Conservation (phyloP, 2,329 filamentous ascomycete genomes). For the Septoria petroselini region DNA sequence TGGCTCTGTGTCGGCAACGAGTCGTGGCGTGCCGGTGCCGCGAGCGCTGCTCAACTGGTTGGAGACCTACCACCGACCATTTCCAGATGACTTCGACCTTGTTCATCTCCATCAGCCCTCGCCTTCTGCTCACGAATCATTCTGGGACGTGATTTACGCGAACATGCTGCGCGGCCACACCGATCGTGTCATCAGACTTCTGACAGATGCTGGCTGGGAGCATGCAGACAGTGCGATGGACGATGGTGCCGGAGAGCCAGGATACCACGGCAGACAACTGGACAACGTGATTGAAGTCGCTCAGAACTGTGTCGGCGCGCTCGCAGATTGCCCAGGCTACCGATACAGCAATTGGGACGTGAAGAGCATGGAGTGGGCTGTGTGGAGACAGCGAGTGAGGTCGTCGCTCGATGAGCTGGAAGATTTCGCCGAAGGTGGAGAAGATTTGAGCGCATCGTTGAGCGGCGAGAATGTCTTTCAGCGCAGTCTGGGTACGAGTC, state of each 20-base stretch:
- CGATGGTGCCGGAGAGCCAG: constrained; percentile 59
- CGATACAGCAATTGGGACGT: constrained; percentile 74
- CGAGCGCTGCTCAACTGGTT: constrained; percentile 82
- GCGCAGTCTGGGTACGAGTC: constrained; percentile 40
- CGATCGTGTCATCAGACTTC: constrained; percentile 60
- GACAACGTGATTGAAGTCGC: constrained; percentile 66
- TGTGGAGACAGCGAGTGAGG: constrained; percentile 72
- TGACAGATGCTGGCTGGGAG: constrained; percentile 75
- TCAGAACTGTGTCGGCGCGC: constrained; percentile 63
- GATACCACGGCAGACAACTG: constrained; percentile 73
- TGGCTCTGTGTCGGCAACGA: constrained; percentile 6
- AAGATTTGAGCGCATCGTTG: constrained; percentile 46
- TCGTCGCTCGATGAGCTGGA: constrained; percentile 63
- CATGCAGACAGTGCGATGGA: constrained; percentile 61
- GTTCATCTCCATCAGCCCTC: constrained; percentile 65
- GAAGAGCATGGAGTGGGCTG: constrained; percentile 73
- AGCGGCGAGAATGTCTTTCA: constrained; percentile 38
- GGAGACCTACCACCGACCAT: constrained; percentile 68
- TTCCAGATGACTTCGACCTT: constrained; percentile 63
- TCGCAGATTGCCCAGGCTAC: constrained; percentile 70
- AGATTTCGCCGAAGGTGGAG: constrained; percentile 75
- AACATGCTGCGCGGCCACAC: constrained; percentile 74
- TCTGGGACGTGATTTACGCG: constrained; percentile 81
- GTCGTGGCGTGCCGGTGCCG: constrained; percentile 51
- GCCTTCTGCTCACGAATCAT: constrained; percentile 71